Percentiles rank a stretch among this genome's conserved stretches.
phyloP scores from a whole-genome alignment of 2,329 filamentous ascomycete genomes.

The Stemphylium lycopersici region DNA sequence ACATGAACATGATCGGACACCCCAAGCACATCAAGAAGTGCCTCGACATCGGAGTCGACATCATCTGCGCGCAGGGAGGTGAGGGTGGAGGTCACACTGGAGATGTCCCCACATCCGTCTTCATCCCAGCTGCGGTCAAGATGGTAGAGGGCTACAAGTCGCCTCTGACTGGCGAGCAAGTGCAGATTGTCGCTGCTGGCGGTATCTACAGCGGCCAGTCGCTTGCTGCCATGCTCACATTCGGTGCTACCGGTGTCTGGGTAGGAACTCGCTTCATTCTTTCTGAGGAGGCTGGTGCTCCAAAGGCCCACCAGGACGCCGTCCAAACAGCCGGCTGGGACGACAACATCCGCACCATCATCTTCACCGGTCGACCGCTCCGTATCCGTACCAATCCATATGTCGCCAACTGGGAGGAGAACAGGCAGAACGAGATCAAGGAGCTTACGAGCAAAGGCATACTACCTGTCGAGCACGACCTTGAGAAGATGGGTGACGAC shows the following conservation, averaged over 20 bases:
- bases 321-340: conserved; percentile 90
- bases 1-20: conserved; percentile 99
- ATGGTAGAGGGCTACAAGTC: conserved; percentile 81
- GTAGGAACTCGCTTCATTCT: conserved; percentile 96
- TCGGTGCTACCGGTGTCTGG: conserved; percentile 93
- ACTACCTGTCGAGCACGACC: conserved; percentile 91
- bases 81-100: conserved; percentile 97
- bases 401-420: conserved; percentile 94
- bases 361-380: conserved; percentile 95
- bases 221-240: conserved; percentile 87
- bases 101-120: conserved; percentile 86
- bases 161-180: conserved; percentile 82
- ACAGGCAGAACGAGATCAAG: conserved; percentile 89
- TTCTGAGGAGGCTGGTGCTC: conserved; percentile 90
- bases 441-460: conserved; percentile 85
- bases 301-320: conserved; percentile 92
- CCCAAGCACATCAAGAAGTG: conserved; percentile 99
- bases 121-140: conserved; percentile 91
- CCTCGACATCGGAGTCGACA: conserved; percentile 84
- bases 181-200: conserved; percentile 91
- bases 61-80: conserved; percentile 98
- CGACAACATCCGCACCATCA: conserved; percentile 95
- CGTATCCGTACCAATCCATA: conserved; percentile 93
- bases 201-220: conserved; percentile 93
- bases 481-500: conserved; percentile 76